Base-by-base conservation (phyloP, 2,329 filamentous ascomycete genomes). In the Fusarium sulawesiense region DNA sequence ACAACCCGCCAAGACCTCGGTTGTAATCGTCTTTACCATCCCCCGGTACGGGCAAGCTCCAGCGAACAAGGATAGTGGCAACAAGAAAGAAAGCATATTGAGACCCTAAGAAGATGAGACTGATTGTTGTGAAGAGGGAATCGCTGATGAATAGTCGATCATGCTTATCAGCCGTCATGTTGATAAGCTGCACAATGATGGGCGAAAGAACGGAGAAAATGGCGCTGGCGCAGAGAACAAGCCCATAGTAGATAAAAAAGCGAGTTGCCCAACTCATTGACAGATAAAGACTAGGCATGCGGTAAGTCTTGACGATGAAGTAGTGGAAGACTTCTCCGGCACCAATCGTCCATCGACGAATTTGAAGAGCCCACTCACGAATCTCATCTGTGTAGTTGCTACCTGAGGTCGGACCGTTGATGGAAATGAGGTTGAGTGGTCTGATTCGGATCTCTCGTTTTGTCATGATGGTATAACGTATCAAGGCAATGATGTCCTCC, bases 261-360 rank as follows among this genome's bases (percentile, higher is more conserved):
- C 66, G 65, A 7, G 47, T 69, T 3, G 66, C 65, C 66, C 66
- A 69, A 42, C 65, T 69, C 18, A 69, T 32, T 7, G 57, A 70
- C 0, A 70, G 42, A 29, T 47, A 56, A 11, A 70, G 13, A 3
- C 34, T 3, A 23, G 67, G 67, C 45, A 70, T 70, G 14, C 67
- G 29, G 40, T 70, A 70, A 3, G 67, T 60, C 66, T 70, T 70
- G 42, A 70, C 62, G n/a, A 70, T 67, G 4, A 70, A 70, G 47
- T 70, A 70, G 41, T 70, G 67, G 5, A 70, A 70, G 32, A 70
- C 67, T 48, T 70, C 67, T 7, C 67, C 67, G 6, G 67, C 67
- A 14, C 67, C 67, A 34, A 70, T 70, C 9, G 67, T 70, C 67
- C 67, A 70, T 51, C 67, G 67, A 1, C 67, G 54, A 46, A 70